Percentiles rank a stretch among this genome's conserved stretches.
phyloP scores from a whole-genome alignment of 2,329 filamentous ascomycete genomes.

The Lojkania enalia region DNA sequence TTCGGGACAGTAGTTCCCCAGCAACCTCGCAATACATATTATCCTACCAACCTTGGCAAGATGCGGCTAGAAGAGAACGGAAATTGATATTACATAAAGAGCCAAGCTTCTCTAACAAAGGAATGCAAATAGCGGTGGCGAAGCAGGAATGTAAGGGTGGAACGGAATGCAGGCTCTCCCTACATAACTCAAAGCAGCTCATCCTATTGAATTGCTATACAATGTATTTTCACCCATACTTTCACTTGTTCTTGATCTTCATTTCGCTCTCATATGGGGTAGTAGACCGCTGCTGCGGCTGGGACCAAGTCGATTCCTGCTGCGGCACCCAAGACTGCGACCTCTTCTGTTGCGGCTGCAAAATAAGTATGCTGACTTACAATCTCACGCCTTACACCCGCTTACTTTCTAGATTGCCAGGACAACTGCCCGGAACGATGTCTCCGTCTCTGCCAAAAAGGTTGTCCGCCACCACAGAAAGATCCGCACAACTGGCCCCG shows the following conservation, averaged over 20 bases:
- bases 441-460: neutral
- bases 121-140: no score
- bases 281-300: slow-evolving; percentile 5
- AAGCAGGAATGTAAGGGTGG: no score
- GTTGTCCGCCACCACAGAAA: neutral
- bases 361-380: neutral
- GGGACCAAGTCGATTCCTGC: slow-evolving; percentile 1
- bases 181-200: no score
- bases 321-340: slow-evolving; percentile 2
- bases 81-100: no score
- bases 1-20: no score
- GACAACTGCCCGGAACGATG: neutral
- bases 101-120: no score
- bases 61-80: no score
- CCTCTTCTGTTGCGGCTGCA: slow-evolving; percentile 4
- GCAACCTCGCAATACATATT: no score
- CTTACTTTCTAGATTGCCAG: neutral
- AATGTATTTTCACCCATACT: no score
- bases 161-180: no score
- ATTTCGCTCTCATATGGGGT: neutral
- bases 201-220: no score
- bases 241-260: neutral
- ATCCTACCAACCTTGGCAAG: no score
- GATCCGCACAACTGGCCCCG: slow-evolving; percentile 2
- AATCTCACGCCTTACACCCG: neutral